phyloP scores from a whole-genome alignment of 768 basidiomycete species.

The Tubosaeta sp. region DNA sequence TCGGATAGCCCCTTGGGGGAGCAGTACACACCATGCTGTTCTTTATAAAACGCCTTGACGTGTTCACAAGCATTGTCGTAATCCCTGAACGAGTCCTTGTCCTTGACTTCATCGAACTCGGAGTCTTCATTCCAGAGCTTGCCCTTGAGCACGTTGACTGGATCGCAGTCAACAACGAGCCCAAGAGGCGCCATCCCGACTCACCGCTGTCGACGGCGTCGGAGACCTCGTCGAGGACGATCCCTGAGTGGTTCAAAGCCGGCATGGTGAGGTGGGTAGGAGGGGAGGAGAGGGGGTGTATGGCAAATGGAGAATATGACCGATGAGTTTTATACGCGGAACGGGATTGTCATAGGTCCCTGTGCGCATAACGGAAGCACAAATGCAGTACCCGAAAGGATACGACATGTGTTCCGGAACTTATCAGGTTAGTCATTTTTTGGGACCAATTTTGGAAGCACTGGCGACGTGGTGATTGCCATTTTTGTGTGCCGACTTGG shows the following conservation, averaged over 20 bases:
- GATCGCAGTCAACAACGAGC: background rate
- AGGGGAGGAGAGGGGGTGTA: background rate
- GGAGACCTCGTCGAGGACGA: slow-evolving; percentile 39
- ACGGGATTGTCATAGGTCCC: slow-evolving; percentile 7
- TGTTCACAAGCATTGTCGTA: slow-evolving; percentile 75
- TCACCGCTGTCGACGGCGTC: slow-evolving; percentile 48
- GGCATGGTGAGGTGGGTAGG: slow-evolving; percentile 19
- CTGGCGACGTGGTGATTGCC: slow-evolving; percentile 13
- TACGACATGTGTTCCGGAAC: slow-evolving; percentile 19
- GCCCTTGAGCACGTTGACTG: slow-evolving; percentile 70
- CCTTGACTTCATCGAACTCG: slow-evolving; percentile 52
- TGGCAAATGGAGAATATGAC: slow-evolving; percentile 3
- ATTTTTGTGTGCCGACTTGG: slow-evolving; percentile 3
- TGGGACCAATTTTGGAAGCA: slow-evolving; percentile 14
- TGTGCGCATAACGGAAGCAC: slow-evolving; percentile 8
- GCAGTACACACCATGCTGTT: slow-evolving; percentile 61
- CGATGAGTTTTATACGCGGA: slow-evolving; percentile 18
- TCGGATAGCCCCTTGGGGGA: background rate
- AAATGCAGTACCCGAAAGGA: slow-evolving; percentile 13
- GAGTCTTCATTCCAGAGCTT: slow-evolving; percentile 55
- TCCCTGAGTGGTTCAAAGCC: slow-evolving; percentile 24
- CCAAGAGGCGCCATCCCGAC: slow-evolving; percentile 8
- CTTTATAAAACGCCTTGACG: slow-evolving; percentile 73
- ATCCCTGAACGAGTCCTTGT: slow-evolving; percentile 66
- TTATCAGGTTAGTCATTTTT: slow-evolving; percentile 12